Conservation (phyloP, 2,329 filamentous ascomycete genomes). For the Calonectria crousiana region DNA sequence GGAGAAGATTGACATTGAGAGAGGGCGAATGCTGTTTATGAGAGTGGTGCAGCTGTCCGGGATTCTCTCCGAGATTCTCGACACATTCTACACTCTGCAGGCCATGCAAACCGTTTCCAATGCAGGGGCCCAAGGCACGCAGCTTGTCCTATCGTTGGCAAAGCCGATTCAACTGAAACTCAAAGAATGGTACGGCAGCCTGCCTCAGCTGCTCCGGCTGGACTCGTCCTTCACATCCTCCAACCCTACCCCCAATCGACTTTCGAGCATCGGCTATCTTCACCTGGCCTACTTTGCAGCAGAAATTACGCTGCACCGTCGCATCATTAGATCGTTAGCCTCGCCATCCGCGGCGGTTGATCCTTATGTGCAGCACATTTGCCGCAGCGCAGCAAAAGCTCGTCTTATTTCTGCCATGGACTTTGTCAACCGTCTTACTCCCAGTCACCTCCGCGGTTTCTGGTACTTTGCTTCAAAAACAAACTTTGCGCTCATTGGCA, state of each 20-base stretch:
- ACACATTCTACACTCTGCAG: constrained; percentile 84
- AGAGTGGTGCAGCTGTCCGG: constrained; percentile 82
- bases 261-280: constrained; percentile 79
- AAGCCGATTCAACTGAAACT: constrained; percentile 87
- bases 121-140: constrained; percentile 77
- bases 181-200: constrained; percentile 82
- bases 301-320: constrained; percentile 92
- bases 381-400: constrained; percentile 92
- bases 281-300: constrained; percentile 94
- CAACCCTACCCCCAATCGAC: constrained; percentile 54
- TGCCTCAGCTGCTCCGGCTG: constrained; percentile 76
- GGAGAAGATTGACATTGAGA: constrained; percentile 74
- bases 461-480: constrained; percentile 92
- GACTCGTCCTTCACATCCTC: constrained; percentile 64
- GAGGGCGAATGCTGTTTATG: constrained; percentile 77
- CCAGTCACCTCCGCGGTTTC: constrained; percentile 87
- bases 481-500: constrained; percentile 95
- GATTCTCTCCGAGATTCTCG: constrained; percentile 83
- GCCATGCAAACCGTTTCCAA: constrained; percentile 77
- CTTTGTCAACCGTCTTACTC: constrained; percentile 92
- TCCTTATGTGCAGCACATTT: constrained; percentile 89
- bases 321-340: constrained; percentile 85
- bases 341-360: constrained; percentile 65
- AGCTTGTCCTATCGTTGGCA: constrained; percentile 78
- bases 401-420: constrained; percentile 96